Base-by-base conservation (phyloP, 2,329 filamentous ascomycete genomes). In the Lachnellula hyalina region DNA sequence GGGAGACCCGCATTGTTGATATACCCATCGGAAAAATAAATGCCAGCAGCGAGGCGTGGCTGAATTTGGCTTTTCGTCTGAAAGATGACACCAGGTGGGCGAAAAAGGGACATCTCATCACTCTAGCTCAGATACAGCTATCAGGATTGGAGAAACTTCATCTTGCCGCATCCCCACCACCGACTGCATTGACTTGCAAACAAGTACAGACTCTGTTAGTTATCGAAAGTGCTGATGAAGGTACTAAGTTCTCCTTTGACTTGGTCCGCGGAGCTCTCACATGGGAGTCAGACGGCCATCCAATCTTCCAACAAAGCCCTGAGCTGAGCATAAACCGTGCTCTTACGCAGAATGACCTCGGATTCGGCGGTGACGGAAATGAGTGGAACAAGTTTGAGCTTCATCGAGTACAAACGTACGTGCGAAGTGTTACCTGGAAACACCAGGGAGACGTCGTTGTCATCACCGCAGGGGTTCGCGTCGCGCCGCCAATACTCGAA, bases 261-360 rank as follows among this genome's bases (percentile, higher is more conserved):
- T 69, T 69, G 2, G 44, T 56, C 15, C 52, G 51, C 14, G 54
- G 54, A 45, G 34, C 21, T 21, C 47, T 56, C 17, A 47, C 28
- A 23, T 56, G 54, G 54, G 23, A 56, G 9, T 38, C 14, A 21
- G 28, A 36, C n/a, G 35, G 54, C 5, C 36, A 58, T 21, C 19
- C 19, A 12, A 47, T 61, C n/a, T 66, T 60, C 6, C 0, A 65
- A 58, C 7, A 67, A 70, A 3, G 75, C 73, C 21, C 67, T 77
- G 15, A 62, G 68, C 74, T 80, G 1, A 72, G 74, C 5, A 81
- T 87, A 69, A 87, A 83, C 77, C 81, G 84, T 4, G 80, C 84
- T 0, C 77, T 78, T 14, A 87, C 84, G 0, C 82, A 88, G 67
- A 88, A 88, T 62, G 85, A 88, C 35, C 25, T 42, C 4, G 42